Base-by-base conservation (phyloP, 1,284 basidiomycete genomes). In the Pterula multifida region DNA sequence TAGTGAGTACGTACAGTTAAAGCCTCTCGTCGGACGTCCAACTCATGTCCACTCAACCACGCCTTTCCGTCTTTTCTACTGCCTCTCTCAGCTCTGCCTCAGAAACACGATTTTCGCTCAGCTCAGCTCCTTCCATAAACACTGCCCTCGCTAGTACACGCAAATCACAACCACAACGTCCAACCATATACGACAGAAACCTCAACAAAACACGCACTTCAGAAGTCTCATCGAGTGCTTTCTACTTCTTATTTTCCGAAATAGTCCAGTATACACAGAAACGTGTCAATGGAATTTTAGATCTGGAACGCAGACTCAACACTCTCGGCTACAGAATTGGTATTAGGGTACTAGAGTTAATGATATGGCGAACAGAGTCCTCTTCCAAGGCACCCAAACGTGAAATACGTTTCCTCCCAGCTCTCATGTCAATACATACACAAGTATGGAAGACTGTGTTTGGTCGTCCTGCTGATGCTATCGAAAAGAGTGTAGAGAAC, bases 361-460 rank as follows among this genome's bases (percentile, higher is more conserved):
- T 85, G 74, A 64, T 76, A 47, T 88, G 80, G 79, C 76, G 84
- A 26, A 68, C 74, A 36, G 86, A 89, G 63, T 75, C 76, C 24
- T 70, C 76, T 13, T 76, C 78, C 39, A 87, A 92, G 68, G 74
- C 80, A 46, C 90, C 93, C 4, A 91, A 90, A 63, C 81, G 90
- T 58, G 90, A 94, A 62, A 87, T 85, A 44, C 81, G 90, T 39
- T 82, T 96, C 56, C 75, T 96, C 19, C 89, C 90, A 6, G 85
- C 88, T 1, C 75, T 97, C 49, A 90, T 93, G 79, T 84, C 83
- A 58, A 82, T 97, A 48, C 91, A 96, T 59, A 92, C 90, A 0
- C 87, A 93, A 56, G 82, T 98, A 22, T 98, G 95, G 86, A 83
- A 85, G 55, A 86, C 92, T 23, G 85, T 93, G 13, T 98, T 97